Conservation (phyloP, 2,329 filamentous ascomycete genomes). For the Cladophialophora exuberans region DNA sequence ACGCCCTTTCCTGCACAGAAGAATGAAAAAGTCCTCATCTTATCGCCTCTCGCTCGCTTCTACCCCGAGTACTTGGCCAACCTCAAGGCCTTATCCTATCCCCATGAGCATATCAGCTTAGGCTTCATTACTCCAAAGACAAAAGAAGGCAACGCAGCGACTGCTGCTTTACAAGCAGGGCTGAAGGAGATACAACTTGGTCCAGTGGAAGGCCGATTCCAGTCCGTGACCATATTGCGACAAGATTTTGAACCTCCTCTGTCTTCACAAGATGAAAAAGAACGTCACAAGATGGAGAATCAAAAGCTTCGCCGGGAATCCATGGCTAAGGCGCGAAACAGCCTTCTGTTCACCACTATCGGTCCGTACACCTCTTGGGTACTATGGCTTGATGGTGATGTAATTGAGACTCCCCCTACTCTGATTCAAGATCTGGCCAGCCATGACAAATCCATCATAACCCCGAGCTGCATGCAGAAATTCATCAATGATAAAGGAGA, state of each 20-base stretch:
- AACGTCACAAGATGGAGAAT: slow-evolving; percentile 88
- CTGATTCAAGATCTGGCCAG: slow-evolving; percentile 89
- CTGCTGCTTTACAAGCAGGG: slow-evolving; percentile 77
- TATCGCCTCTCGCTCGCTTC: slow-evolving; percentile 91
- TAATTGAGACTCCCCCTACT: slow-evolving; percentile 80
- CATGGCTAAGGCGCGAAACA: slow-evolving; percentile 94
- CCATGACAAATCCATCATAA: slow-evolving; percentile 88
- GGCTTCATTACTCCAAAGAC: slow-evolving; percentile 96
- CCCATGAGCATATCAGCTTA: slow-evolving; percentile 90
- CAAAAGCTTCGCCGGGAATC: slow-evolving; percentile 84
- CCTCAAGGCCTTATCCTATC: slow-evolving; percentile 78
- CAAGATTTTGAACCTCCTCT: slow-evolving; percentile 91
- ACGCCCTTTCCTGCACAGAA: slow-evolving; percentile 75
- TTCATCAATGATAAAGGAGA: slow-evolving; percentile 74
- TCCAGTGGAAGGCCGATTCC: slow-evolving; percentile 79
- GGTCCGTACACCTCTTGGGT: slow-evolving; percentile 94
- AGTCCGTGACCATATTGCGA: slow-evolving; percentile 88
- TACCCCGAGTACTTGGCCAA: slow-evolving; percentile 97
- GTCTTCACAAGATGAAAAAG: slow-evolving; percentile 77
- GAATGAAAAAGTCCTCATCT: slow-evolving; percentile 82
- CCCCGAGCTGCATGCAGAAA: slow-evolving; percentile 93
- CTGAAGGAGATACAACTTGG: slow-evolving; percentile 86
- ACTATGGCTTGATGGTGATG: slow-evolving; percentile 90
- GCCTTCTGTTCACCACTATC: slow-evolving; percentile 90
- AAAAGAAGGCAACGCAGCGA: slow-evolving; percentile 86